Evolutionary conservation across 768 basidiomycete species (phyloP), one percentile per base, ranked within the genome.

Genomic region (Russula sp.): DNA sequence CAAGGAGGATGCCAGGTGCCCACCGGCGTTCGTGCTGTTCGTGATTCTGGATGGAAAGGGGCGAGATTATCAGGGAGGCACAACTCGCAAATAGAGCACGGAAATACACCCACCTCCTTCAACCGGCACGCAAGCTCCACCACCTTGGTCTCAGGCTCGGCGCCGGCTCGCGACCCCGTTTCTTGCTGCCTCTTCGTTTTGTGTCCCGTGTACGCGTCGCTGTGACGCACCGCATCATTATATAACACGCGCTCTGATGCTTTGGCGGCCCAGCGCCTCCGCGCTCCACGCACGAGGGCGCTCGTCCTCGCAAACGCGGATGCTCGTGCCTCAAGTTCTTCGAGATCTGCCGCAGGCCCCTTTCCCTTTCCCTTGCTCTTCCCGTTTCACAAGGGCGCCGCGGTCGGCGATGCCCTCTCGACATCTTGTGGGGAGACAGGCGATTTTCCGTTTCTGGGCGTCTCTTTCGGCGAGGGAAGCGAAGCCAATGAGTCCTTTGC

Each of bases 61-160:
- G 31, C 14, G 34, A 0, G 18, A 39, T 57, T 16, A 27, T 27
- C 31, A 20, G 13, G 13, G 50, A 31, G 11, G 9, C 51, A 8
- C 49, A 14, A 27, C 10, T n/a, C 13, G 20, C n/a, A n/a, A n/a
- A n/a, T n/a, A n/a, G n/a, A n/a, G n/a, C 42, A 32, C 20, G 1
- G 27, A 61, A 37, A 53, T 60, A 63, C 57, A 68, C 22, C 71
- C 70, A 88, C 89, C 83, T 88, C 83, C 78, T 83, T 83, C 68
- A 89, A 80, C 61, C 86, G 79, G 71, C 72, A 79, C 16, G 82
- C 85, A 55, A 89, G 77, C 39, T 84, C 84, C 64, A 71, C 84
- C 64, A 71, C 69, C 27, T 27, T 27, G 27, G 27, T 27, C 27
- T 27, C 27, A 3, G 2, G 27, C 27, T 27, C 27, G 27, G 27